Evolutionary conservation across 805 yeast species (phyloP), one percentile per base, ranked within the genome.

Genomic region (Nakazawaea siamensis): DNA sequence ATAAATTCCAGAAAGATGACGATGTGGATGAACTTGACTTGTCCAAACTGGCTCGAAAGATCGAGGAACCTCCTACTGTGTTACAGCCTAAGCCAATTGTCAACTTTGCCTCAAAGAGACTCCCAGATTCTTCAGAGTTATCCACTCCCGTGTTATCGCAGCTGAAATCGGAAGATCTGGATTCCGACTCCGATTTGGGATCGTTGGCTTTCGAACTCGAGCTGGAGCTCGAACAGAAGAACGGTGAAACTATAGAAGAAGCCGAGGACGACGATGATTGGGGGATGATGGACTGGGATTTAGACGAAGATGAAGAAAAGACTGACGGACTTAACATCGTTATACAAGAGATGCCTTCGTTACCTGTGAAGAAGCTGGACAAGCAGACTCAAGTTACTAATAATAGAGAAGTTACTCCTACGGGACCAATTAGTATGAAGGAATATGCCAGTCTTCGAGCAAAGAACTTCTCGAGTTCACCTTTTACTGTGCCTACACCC

Each of bases 151-250:
- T 14, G n/a, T n/a, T 14, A 3, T 16, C 30, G 12, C 29, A 33
- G 18, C 30, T 17, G n/a, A 7, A 24, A 8, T 5, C 29, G 15
- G 12, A 11, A 7, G 23, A 12, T 11, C 12, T 24, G 7, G 19
- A 18, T 13, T 10, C 12, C 20, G 51, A 45, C 28, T 46, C 48
- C 8, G 54, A 51, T 24, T 21, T 51, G 5, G 50, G 45, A 2
- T 38, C 40, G 18, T 37, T 51, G 28, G 47, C 48, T 1, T 48
- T 43, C 27, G 54, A 50, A 34, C 30, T 52, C 14, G 53, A 47
- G 29, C 44, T 45, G 17, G 47, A 39, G 15, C 32, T 23, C 14
- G 29, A 34, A 24, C 24, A 14, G 7, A 27, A 29, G 5, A 19
- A 24, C 10, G 30, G 23, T 3, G 14, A 28, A 11, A 7, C 27